These are phyloP conservation scores for Ascosphaera aggregata DNA, from an alignment of 2,329 filamentous ascomycete species.

Conservation along the genomic window DNA sequence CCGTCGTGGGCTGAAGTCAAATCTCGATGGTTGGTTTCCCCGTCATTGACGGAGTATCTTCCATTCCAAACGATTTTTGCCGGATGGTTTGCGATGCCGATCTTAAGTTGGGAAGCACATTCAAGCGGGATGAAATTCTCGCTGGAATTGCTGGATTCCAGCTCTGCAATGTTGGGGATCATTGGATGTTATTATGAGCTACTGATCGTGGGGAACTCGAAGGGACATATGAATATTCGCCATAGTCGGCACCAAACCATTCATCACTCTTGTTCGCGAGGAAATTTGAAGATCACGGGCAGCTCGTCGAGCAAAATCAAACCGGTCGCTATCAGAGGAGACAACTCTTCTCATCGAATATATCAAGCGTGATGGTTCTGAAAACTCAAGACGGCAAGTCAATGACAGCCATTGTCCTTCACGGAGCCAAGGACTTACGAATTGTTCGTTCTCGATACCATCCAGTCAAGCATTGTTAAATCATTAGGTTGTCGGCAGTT, in stretches of 20 bases:
- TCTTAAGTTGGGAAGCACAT: too few species aligned
- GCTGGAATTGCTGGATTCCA: too few species aligned
- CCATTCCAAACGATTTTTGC: too few species aligned
- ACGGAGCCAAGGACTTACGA: conserved; percentile 36
- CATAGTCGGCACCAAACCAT: neutral
- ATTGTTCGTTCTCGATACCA: conserved; percentile 22
- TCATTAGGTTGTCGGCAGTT: neutral
- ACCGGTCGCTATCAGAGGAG: neutral
- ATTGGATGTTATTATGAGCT: too few species aligned
- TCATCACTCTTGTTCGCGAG: neutral
- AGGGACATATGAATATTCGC: neutral
- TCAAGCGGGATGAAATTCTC: too few species aligned
- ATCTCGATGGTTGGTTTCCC: too few species aligned
- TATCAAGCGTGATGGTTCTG: neutral
- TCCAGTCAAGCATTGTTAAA: neutral
- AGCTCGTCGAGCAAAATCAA: conserved; percentile 1
- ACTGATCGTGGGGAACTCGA: too few species aligned
- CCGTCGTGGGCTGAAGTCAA: too few species aligned
- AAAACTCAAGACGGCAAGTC: conserved; percentile 7
- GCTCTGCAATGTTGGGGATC: too few species aligned
- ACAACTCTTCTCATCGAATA: neutral
- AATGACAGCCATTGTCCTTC: conserved; percentile 26
- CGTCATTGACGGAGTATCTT: too few species aligned
- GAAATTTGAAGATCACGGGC: neutral
- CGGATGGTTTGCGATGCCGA: too few species aligned